Conservation (phyloP, 768 basidiomycete genomes). For the Termitomyces bulborhizus region DNA sequence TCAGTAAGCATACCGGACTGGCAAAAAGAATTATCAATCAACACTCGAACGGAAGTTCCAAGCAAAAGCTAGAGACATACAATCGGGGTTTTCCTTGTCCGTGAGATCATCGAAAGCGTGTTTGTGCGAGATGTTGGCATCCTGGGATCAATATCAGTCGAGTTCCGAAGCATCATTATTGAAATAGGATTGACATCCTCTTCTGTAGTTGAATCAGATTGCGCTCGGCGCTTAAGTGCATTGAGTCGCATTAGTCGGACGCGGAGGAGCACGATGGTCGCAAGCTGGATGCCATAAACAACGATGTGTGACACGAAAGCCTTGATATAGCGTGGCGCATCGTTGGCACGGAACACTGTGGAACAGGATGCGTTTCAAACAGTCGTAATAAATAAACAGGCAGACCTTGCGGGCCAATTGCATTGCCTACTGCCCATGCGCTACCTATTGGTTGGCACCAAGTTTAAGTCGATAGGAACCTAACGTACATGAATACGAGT, state of each 20-base stretch:
- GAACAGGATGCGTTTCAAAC: not conserved
- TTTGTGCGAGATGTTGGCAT: conserved; percentile 27
- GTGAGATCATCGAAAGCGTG: conserved; percentile 45
- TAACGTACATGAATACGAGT: conserved; percentile 38
- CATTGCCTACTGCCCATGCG: conserved; percentile 48
- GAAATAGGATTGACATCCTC: not conserved
- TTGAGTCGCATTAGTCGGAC: conserved; percentile 36
- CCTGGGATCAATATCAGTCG: conserved; percentile 11
- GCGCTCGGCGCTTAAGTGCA: conserved; percentile 31
- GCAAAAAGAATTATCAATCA: not conserved
- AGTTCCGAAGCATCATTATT: not conserved
- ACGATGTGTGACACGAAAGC: conserved; percentile 42
- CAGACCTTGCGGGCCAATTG: conserved; percentile 37
- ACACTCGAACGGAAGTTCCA: not conserved
- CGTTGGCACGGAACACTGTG: conserved; percentile 37
- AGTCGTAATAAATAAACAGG: not conserved
- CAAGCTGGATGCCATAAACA: conserved; percentile 39
- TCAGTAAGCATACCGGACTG: conserved; percentile 34
- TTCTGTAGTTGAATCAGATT: conserved; percentile 2
- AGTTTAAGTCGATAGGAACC: not conserved
- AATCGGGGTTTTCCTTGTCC: conserved; percentile 42
- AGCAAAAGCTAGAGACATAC: conserved; percentile 18
- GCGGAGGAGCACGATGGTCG: conserved; percentile 31
- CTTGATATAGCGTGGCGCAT: conserved; percentile 39
- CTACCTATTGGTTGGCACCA: conserved; percentile 11